phyloP scores from a whole-genome alignment of 1,139 yeast genomes.

The Pichia sp. region DNA sequence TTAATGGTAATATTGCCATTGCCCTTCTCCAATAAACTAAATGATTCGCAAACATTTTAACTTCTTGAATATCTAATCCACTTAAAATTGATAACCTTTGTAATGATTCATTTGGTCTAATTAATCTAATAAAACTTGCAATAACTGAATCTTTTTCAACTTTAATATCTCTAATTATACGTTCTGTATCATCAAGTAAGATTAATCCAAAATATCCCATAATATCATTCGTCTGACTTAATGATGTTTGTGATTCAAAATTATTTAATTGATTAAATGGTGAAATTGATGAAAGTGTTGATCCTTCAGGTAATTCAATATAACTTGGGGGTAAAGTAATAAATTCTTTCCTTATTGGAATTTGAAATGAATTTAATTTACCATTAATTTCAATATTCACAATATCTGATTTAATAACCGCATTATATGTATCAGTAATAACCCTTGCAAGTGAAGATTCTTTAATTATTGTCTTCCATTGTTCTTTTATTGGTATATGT shows the following conservation, averaged over 20 bases:
- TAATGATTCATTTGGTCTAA: conserved; percentile 61
- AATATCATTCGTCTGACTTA: conserved; percentile 31
- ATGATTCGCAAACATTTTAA: conserved; percentile 73
- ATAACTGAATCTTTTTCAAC: conserved; percentile 56
- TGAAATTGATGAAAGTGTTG: conserved; percentile 60
- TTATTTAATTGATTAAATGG: conserved; percentile 23
- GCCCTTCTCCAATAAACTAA: conserved; percentile 92
- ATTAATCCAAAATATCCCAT: conserved; percentile 58
- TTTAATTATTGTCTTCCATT: conserved; percentile 35
- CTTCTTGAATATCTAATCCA: conserved; percentile 42
- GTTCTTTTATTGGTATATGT: conserved; percentile 19
- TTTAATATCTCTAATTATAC: conserved; percentile 65
- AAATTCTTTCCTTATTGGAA: conserved; percentile 80
- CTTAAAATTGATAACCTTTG: conserved; percentile 41
- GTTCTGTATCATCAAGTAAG: conserved; percentile 71
- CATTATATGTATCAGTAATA: conserved; percentile 58
- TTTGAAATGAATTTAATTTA: conserved; percentile 70
- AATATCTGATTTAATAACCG: conserved; percentile 63
- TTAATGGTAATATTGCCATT: conserved; percentile 71
- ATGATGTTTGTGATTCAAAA: conserved; percentile 28
- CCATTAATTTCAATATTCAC: conserved; percentile 72
- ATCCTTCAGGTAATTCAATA: conserved; percentile 63
- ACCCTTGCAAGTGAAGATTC: conserved; percentile 68
- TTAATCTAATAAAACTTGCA: conserved; percentile 59
- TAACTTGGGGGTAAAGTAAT: conserved; percentile 61